Evolutionary conservation across 2,329 filamentous ascomycete species (phyloP).

Genomic region (Fusarium chaquense): DNA sequence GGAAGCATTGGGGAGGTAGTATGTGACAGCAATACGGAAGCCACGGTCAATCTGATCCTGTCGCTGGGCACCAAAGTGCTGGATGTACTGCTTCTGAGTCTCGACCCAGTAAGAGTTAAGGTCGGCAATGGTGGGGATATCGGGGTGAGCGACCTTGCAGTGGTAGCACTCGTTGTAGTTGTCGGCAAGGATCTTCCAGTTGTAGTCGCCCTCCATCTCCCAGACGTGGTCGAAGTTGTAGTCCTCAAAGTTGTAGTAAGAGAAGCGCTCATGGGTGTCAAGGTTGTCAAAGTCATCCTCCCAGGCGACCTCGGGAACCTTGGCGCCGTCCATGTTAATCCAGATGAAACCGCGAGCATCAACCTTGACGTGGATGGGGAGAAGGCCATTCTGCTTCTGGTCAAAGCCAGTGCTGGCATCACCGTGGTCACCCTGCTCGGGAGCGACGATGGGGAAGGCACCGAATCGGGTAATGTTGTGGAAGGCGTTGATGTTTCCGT

Average conservation of each 20-base stretch:
- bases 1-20: conserved; percentile 64
- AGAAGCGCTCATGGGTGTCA: conserved; percentile 60
- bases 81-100: conserved; percentile 61
- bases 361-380: conserved; percentile 66
- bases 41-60: conserved; percentile 62
- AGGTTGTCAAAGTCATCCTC: conserved; percentile 63
- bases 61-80: conserved; percentile 62
- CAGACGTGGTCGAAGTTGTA: conserved; percentile 69
- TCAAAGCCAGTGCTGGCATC: conserved; percentile 67
- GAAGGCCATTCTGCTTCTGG: conserved; percentile 66
- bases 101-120: conserved; percentile 67
- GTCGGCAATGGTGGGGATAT: conserved; percentile 68
- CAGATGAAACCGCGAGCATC: conserved; percentile 68
- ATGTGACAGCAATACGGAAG: conserved; percentile 60
- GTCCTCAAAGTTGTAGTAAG: conserved; percentile 62
- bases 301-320: conserved; percentile 63
- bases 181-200: conserved; percentile 72
- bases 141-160: conserved; percentile 69
- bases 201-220: conserved; percentile 68
- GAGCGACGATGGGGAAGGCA: conserved; percentile 64
- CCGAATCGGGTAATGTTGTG: conserved; percentile 73
- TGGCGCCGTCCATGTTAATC: conserved; percentile 65
- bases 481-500: conserved; percentile 67
- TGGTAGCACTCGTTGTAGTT: conserved; percentile 78
- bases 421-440: conserved; percentile 62